A percentile compares a stretch with the other conserved stretches of the same genome.
Evolutionary conservation across 2,329 filamentous ascomycete species (phyloP).

Genomic region (Ophiostoma novo-ulmi): DNA sequence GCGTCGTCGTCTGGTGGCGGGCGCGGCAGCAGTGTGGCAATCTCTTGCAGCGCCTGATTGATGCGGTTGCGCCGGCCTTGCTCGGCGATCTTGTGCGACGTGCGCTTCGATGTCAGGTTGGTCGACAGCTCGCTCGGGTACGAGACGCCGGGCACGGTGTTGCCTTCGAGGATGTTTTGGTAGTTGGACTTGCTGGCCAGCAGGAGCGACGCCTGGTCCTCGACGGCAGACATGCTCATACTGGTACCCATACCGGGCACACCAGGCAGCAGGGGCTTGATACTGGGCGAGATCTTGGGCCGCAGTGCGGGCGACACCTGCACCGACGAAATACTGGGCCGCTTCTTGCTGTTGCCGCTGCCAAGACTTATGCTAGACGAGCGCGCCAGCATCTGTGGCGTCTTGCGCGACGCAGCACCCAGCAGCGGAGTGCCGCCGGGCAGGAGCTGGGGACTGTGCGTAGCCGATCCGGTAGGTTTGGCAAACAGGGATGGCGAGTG

Average conservation of each 20-base stretch:
- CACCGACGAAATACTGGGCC: constrained; percentile 63
- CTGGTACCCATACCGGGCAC: constrained; percentile 20
- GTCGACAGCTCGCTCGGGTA: constrained; percentile 89
- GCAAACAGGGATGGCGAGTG: constrained; percentile 42
- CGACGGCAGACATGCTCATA: constrained; percentile 43
- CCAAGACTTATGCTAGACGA: constrained; percentile 47
- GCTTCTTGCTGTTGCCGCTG: constrained; percentile 52
- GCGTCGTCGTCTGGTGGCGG: constrained; percentile 33
- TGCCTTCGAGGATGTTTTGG: constrained; percentile 93
- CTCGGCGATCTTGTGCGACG: constrained; percentile 96
- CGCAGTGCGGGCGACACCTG: constrained; percentile 81
- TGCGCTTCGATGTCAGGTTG: constrained; percentile 91
- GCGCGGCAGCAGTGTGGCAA: constrained; percentile 74
- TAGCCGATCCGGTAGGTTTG: constrained; percentile 49
- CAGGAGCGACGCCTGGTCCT: constrained; percentile 63
- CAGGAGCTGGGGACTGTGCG: constrained; percentile 57
- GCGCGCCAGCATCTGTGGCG: constrained; percentile 52
- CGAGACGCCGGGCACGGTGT: constrained; percentile 78
- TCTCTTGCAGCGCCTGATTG: constrained; percentile 87
- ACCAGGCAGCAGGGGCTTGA: constrained; percentile 78
- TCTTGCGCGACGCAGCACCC: constrained; percentile 41
- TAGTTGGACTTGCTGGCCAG: constrained; percentile 96
- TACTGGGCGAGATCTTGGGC: constrained; percentile 87
- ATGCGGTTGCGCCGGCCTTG: constrained; percentile 93
- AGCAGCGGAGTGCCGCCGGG: constrained; percentile 36